Base-by-base conservation (phyloP, 768 basidiomycete genomes). In the Galerina marginata region DNA sequence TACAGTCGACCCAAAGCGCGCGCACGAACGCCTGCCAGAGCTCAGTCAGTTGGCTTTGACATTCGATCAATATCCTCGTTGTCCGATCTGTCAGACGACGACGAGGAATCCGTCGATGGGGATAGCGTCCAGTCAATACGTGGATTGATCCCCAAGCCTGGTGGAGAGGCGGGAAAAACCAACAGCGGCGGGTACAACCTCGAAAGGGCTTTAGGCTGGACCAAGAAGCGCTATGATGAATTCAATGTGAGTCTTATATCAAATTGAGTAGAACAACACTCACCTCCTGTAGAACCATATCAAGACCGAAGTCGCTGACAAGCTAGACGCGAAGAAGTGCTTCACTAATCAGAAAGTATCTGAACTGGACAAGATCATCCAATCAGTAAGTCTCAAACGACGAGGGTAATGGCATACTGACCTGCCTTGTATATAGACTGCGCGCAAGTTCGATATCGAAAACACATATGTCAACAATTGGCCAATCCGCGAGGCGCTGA, bases 401-500 rank as follows among this genome's bases (percentile, higher is more conserved):
- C 23, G 6, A 9, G 12, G 12, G 6, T 29, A n/a, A 20, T 4
- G 15, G 23, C 6, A 48, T 16, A 25, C 46, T 48, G 11, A 48
- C 46, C 46, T 48, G 15, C 26, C 20, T 20, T 20, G 20, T 20
- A 29, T 48, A 25, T 20, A 48, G 46, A 25, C 33, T 3, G 39
- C 54, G 7, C 15, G 12, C 2, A 55, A 55, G 25, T 55, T 55
- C n/a, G n/a, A 36, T 9, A 55, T 55, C 43, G 42, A 44, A 29
- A 26, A 37, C 4, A 45, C 25, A 3, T 55, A 55, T 14, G 42
- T 16, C 7, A 55, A 55, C 11, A 33, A 55, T 23, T 55, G 54
- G 54, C 54, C 54, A 12, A 55, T 55, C 12, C 39, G 54, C 12
- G 54, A 55, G 40, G 54, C 40, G 16, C 29, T 55, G 40, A 55